Evolutionary conservation across 306 rosid species (phyloP).

Genomic region (Cyclanthera cordifolia): DNA sequence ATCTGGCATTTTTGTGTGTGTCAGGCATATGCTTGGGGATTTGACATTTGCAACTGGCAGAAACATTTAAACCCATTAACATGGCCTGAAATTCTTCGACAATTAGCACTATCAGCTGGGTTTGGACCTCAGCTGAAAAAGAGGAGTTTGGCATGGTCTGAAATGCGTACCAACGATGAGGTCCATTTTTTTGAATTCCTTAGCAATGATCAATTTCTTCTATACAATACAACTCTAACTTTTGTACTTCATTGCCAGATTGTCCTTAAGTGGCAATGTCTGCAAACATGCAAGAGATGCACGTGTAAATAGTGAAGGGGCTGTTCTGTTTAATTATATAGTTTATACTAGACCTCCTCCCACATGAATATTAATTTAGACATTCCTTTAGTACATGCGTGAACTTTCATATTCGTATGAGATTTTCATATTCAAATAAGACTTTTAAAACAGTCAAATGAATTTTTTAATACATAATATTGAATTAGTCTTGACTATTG

Average conservation of each 20-base stretch:
- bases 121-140: constrained; percentile 61
- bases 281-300: not conserved
- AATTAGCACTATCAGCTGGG: constrained; percentile 67
- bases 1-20: constrained; percentile 10
- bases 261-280: not conserved
- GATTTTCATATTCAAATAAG: no score
- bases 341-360: not conserved
- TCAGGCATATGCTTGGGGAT: constrained; percentile 96
- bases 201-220: not conserved
- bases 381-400: no score
- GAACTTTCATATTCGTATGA: no score
- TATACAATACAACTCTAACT: not conserved
- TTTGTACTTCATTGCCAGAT: not conserved
- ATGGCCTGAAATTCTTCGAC: constrained; percentile 84
- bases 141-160: constrained; percentile 46
- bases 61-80: constrained; percentile 57
- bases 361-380: not conserved
- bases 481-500: not conserved
- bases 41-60: constrained; percentile 80
- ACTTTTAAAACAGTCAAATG: not conserved
- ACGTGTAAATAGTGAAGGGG: not conserved
- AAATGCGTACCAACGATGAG: constrained; percentile 65
- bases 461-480: not conserved
- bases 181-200: constrained; percentile 26
- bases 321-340: not conserved